A percentile compares a stretch with the other conserved stretches of the same genome.
phyloP scores from a whole-genome alignment of 371 early-diverging fungal genomes.

The Zychaea mexicana region DNA sequence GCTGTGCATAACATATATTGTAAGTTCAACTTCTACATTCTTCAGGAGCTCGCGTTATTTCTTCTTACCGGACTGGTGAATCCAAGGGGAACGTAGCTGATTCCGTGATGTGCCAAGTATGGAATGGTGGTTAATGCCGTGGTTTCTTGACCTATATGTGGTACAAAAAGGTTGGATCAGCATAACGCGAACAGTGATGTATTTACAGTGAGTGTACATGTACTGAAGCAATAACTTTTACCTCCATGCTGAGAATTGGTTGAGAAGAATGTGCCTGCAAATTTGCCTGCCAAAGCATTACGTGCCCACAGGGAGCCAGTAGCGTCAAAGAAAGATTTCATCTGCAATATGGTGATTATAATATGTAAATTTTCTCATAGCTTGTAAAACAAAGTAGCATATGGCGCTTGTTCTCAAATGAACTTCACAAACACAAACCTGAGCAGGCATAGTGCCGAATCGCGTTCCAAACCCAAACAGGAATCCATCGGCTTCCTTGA shows the following conservation, averaged over 20 bases:
- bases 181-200: background rate
- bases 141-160: conserved; percentile 62
- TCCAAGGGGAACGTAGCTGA: conserved; percentile 71
- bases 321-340: conserved; percentile 48
- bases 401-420: no score
- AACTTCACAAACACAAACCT: background rate
- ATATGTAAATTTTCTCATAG: background rate
- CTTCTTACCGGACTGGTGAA: conserved; percentile 30
- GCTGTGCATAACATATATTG: background rate
- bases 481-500: conserved; percentile 71
- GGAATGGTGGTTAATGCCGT: conserved; percentile 62
- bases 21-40: background rate
- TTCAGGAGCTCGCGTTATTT: background rate
- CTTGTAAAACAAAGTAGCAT: no score
- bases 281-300: conserved; percentile 65
- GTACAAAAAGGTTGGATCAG: conserved; percentile 31
- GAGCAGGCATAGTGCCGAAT: conserved; percentile 69
- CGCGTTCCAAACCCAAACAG: conserved; percentile 62
- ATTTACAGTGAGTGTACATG: background rate
- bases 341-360: background rate
- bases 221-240: background rate
- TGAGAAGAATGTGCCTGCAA: conserved; percentile 71
- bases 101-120: conserved; percentile 73
- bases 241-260: conserved; percentile 72
- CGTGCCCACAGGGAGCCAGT: conserved; percentile 71